Base-by-base conservation (phyloP, 352 stramenopile genomes). In the Plasmopara halstedii region DNA sequence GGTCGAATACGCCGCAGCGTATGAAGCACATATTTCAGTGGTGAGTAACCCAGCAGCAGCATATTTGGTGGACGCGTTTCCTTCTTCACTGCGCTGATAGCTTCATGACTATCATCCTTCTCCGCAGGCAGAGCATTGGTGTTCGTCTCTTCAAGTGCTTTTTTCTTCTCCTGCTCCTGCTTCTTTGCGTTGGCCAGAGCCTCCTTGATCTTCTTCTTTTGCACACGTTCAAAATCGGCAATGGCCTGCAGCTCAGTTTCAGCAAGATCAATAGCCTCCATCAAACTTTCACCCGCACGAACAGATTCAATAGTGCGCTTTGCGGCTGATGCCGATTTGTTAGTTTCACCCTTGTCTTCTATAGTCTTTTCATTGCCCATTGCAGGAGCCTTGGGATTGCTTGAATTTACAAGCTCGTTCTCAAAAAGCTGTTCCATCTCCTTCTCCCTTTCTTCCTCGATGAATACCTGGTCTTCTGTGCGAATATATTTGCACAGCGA, bases 381-480 rank as follows among this genome's bases (percentile, higher is more conserved):
- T 3, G 64, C 59, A 38, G 56, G 85, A 50, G 46, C 72, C 55
- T 66, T 83, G 51, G 48, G 76, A 73, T 73, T 91, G 65, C 26
- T 90, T 44, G 62, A 81, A 64, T 62, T 91, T 47, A 58, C 79
- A 32, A 97, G 66, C 20, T 97, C 93, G 23, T 95, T 73, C 23
- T 96, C 95, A 59, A 99, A 98, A 39, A 98, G 84, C 43, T 91
- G 71, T 52, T 99, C 88, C 31, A 98, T 68, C 53, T 97, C 89
- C 50, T 95, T 88, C 52, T 98, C 95, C 46, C 85, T 85, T 62
- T 99, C 95, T 77, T 99, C 96, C 46, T 99, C 95, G 11, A 98
- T 74, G 54, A 99, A 99, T 7, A 99, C 95, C 35, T 90, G 78
- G 42, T 93, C 81, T 38, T 98, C 94, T n/a, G 91, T 98, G 22